These are phyloP conservation scores for Talaromyces pinophilus DNA, from an alignment of 2,329 filamentous ascomycete species.

Conservation along the genomic window DNA sequence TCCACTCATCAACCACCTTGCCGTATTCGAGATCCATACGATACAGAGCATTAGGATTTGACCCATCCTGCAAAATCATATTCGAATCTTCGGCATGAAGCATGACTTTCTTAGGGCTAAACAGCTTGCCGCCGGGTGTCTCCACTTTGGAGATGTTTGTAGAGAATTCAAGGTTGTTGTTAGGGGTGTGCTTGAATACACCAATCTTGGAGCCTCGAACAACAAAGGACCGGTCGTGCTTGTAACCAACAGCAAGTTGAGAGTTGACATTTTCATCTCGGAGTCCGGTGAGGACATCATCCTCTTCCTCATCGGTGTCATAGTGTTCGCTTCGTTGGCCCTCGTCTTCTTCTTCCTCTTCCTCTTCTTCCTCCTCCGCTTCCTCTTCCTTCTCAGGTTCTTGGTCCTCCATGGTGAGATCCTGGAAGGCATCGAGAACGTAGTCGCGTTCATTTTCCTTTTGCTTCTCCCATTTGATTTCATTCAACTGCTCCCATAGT, in stretches of 20 bases:
- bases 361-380: constrained; percentile 61
- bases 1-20: constrained; percentile 98
- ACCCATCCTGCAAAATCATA: constrained; percentile 79
- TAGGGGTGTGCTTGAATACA: constrained; percentile 93
- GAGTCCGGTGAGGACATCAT: constrained; percentile 67
- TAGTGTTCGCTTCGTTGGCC: constrained; percentile 71
- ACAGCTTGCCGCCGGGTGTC: constrained; percentile 80
- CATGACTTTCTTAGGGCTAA: constrained; percentile 97
- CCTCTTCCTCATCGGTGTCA: constrained; percentile 76
- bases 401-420: constrained; percentile 85
- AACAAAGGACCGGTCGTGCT: constrained; percentile 94
- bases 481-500: constrained; percentile 93
- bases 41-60: constrained; percentile 87
- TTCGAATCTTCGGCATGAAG: constrained; percentile 86
- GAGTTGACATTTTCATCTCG: constrained; percentile 86
- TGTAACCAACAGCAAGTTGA: constrained; percentile 92
- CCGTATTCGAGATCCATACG: constrained; percentile 98
- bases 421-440: constrained; percentile 91
- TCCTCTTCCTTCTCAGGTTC: constrained; percentile 58
- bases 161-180: constrained; percentile 91
- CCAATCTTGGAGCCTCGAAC: constrained; percentile 97
- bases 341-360: constrained; percentile 64
- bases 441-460: constrained; percentile 94
- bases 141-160: constrained; percentile 97
- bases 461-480: constrained; percentile 89